Conservation (phyloP, 352 stramenopile genomes). For the Blastocystis sp. region DNA sequence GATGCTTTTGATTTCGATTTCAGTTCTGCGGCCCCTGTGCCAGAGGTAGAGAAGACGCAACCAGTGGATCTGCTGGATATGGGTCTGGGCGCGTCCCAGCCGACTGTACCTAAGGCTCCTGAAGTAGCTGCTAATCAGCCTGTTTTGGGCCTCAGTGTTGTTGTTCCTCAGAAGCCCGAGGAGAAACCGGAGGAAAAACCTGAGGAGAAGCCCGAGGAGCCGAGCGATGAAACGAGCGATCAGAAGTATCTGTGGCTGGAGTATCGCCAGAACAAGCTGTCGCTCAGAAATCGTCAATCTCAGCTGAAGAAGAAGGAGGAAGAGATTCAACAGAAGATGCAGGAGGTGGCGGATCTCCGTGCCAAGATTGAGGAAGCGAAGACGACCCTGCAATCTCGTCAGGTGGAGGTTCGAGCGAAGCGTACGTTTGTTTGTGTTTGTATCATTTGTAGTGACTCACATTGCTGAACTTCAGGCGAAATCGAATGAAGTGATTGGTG, state of each 20-base stretch:
- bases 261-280: background rate
- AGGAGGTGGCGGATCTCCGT: background rate
- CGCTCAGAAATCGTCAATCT: background rate
- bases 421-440: background rate
- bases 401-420: background rate
- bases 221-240: background rate
- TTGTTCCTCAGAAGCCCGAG: background rate
- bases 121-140: background rate
- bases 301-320: background rate
- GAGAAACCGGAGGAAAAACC: background rate
- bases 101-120: no score
- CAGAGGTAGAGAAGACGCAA: background rate
- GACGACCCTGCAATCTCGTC: background rate
- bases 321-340: background rate
- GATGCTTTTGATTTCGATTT: background rate
- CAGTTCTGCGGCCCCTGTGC: background rate
- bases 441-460: background rate
- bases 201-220: background rate
- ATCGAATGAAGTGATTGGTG: background rate
- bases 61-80: no score
- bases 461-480: background rate
- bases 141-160: background rate
- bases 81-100: no score
- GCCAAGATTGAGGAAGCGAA: background rate
- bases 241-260: constrained; percentile 32